Evolutionary conservation across 768 basidiomycete species (phyloP), one percentile per base, ranked within the genome.

Genomic region (Boletus subparvulus): DNA sequence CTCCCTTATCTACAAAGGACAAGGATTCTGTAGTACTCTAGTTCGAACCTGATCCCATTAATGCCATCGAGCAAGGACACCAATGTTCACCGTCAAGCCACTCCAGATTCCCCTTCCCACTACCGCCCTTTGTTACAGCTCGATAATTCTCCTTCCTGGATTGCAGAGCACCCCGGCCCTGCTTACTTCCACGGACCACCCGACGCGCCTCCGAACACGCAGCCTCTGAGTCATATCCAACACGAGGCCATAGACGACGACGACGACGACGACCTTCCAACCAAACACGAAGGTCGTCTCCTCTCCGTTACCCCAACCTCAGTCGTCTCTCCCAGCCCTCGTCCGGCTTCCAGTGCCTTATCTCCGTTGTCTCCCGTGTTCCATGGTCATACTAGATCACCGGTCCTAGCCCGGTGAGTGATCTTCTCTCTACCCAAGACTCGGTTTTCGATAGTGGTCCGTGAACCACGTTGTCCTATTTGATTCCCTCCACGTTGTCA

Each of bases 51-150:
- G 28, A 50, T 51, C 53, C 49, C 61, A 61, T 73, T 71, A 72
- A 71, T 71, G 70, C 60, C 60, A 68, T 62, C 71, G 49, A 62
- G 46, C 64, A 53, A 63, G 41, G 60, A 60, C 51, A 11, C 60
- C 54, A 61, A 71, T 71, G 69, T 52, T 37, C 52, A 55, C 6
- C 56, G 21, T 52, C 69, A 65, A 58, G 42, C 61, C 42, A 41
- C 61, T 48, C 59, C 52, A 33, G 61, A 73, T 30, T 28, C 58
- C 16, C 51, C 55, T 60, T 28, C 57, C 49, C 58, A 66, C 50
- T 68, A 61, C 47, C 64, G 70, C 16, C 71, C 68, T 54, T 59
- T 71, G 54, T 52, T 71, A 69, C 69, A 65, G n/a, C 64, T 70
- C 13, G 65, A 72, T 69, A 62, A 71, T 60, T 68, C 70, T 19